Conservation (phyloP, 2,329 filamentous ascomycete species). For the Cordyceps fumosorosea region DNA sequence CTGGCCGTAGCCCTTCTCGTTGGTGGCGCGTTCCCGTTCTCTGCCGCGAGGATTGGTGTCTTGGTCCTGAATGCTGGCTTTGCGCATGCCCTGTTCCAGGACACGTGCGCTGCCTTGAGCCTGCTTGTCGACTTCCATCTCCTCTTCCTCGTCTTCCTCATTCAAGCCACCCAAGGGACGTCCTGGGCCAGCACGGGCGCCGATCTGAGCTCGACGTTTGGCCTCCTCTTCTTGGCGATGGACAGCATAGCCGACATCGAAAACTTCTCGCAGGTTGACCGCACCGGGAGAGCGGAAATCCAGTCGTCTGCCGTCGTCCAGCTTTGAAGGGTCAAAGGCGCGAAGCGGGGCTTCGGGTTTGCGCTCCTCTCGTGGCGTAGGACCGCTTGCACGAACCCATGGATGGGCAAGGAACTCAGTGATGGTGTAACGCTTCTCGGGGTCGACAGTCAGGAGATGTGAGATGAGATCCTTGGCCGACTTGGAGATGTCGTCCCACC, state of each 20-base stretch:
- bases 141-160: slow-evolving; percentile 59
- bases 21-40: slow-evolving; percentile 19
- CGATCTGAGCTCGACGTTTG: slow-evolving; percentile 81
- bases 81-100: slow-evolving; percentile 82
- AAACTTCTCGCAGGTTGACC: slow-evolving; percentile 92
- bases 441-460: slow-evolving; percentile 89
- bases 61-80: slow-evolving; percentile 63
- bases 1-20: slow-evolving; percentile 72
- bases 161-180: slow-evolving; percentile 57
- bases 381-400: slow-evolving; percentile 70
- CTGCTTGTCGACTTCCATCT: slow-evolving; percentile 58
- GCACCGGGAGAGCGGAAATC: slow-evolving; percentile 95
- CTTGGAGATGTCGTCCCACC: slow-evolving; percentile 99
- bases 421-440: slow-evolving; percentile 91
- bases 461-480: slow-evolving; percentile 90
- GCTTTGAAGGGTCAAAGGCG: slow-evolving; percentile 50
- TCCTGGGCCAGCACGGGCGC: slow-evolving; percentile 60
- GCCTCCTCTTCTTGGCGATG: slow-evolving; percentile 94
- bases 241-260: slow-evolving; percentile 96
- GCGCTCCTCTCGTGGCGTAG: slow-evolving; percentile 53
- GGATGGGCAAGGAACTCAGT: slow-evolving; percentile 89
- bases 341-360: slow-evolving; percentile 37
- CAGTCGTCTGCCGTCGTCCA: slow-evolving; percentile 57
- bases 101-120: slow-evolving; percentile 51
- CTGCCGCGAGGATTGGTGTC: slow-evolving; percentile 25